phyloP scores from a whole-genome alignment of 306 rosid genomes.

The Trifolium fragiferum region DNA sequence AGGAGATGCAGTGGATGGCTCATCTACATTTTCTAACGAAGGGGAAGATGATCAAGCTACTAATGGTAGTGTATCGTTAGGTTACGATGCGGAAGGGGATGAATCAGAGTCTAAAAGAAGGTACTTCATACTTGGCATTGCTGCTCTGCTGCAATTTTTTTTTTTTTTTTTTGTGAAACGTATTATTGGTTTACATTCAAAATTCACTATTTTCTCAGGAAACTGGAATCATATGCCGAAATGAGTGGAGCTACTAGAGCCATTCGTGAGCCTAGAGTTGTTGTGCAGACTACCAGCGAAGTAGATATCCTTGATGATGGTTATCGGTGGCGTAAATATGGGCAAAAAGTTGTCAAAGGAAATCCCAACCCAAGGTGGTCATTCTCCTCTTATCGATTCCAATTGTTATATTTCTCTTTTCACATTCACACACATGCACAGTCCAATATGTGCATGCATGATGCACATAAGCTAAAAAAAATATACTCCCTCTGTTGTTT shows the following conservation, averaged over 20 bases:
- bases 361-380: slow-evolving; percentile 92
- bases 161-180: slow-evolving; percentile 11
- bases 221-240: slow-evolving; percentile 84
- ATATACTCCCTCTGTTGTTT: not conserved
- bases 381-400: slow-evolving; percentile 23
- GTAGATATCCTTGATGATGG: slow-evolving; percentile 98
- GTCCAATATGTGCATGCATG: slow-evolving; percentile 18
- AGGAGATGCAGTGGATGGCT: slow-evolving; percentile 80
- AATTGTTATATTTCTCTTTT: not conserved
- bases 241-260: slow-evolving; percentile 99
- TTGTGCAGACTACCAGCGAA: slow-evolving; percentile 97
- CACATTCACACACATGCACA: not conserved
- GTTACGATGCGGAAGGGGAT: slow-evolving; percentile 88
- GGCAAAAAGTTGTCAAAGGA: slow-evolving; percentile 98
- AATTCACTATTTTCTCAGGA: slow-evolving; percentile 62
- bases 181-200: slow-evolving; percentile 39
- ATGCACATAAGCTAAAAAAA: not conserved
- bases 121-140: slow-evolving; percentile 46
- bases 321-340: slow-evolving; percentile 97
- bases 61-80: slow-evolving; percentile 87
- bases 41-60: slow-evolving; percentile 91
- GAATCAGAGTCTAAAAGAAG: slow-evolving; percentile 95
- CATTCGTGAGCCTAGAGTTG: slow-evolving; percentile 97
- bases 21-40: slow-evolving; percentile 89
- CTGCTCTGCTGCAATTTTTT: slow-evolving; percentile 31